These are phyloP conservation scores for Rosa persica DNA, from an alignment of 306 rosid species.

Conservation along the genomic window DNA sequence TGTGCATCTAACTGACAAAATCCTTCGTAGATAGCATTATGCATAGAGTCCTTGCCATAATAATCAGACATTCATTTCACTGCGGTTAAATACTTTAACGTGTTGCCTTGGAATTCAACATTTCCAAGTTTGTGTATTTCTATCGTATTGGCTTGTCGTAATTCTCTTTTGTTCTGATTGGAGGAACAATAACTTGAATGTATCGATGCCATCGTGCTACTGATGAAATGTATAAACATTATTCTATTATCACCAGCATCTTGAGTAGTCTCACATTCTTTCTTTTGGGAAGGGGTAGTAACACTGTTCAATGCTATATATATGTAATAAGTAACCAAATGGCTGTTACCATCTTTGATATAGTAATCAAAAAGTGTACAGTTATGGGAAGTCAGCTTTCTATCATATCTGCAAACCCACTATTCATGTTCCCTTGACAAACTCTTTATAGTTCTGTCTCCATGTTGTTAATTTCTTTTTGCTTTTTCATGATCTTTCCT, in stretches of 20 bases:
- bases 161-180: neutral
- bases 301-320: neutral
- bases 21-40: neutral
- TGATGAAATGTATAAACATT: neutral
- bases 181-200: neutral
- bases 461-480: constrained; percentile 2
- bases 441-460: neutral
- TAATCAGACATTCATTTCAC: neutral
- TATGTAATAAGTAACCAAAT: neutral
- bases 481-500: constrained; percentile 31
- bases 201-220: neutral
- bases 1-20: neutral
- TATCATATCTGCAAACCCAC: neutral
- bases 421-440: neutral
- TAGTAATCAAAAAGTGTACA: neutral
- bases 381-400: neutral
- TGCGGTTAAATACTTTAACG: neutral
- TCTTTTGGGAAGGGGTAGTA: neutral
- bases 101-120: neutral
- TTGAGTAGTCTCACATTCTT: neutral
- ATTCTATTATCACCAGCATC: neutral
- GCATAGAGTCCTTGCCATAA: neutral
- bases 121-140: neutral
- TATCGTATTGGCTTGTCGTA: neutral
- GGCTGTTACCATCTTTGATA: neutral